Evolutionary conservation across 768 basidiomycete species (phyloP).

Genomic region (Daedalea quercina): DNA sequence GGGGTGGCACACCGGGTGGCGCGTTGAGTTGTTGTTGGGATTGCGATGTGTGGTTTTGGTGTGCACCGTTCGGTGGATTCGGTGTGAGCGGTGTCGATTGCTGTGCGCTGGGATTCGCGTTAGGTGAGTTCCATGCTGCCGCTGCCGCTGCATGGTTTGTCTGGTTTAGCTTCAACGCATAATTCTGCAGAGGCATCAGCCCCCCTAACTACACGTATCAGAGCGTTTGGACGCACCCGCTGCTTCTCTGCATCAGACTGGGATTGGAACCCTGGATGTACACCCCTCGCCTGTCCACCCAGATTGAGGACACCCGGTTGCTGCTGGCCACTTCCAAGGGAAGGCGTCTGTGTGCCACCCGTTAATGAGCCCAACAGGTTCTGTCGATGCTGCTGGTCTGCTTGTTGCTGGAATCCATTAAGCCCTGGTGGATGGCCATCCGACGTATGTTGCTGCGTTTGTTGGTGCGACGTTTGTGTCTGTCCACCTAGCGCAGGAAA

Average conservation of each 20-base stretch:
- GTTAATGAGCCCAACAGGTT: conserved; percentile 48
- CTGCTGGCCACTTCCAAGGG: conserved; percentile 34
- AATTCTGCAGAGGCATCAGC: conserved; percentile 14
- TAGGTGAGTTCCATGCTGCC: conserved; percentile 61
- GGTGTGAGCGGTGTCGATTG: conserved; percentile 16
- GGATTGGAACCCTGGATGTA: conserved; percentile 36
- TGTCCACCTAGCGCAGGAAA: conserved; percentile 82
- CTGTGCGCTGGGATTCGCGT: conserved; percentile 34
- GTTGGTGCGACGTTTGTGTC: conserved; percentile 34
- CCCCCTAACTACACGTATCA: background rate
- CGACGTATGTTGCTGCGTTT: conserved; percentile 25
- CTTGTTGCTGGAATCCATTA: conserved; percentile 51
- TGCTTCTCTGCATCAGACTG: conserved; percentile 62
- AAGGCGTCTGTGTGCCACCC: conserved; percentile 21
- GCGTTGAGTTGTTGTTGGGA: conserved; percentile 40
- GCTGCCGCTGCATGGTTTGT: conserved; percentile 17
- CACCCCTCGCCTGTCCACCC: conserved; percentile 28
- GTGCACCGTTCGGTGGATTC: conserved; percentile 41
- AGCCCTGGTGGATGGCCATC: conserved; percentile 67
- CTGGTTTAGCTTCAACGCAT: conserved; percentile 49
- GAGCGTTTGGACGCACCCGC: conserved; percentile 43
- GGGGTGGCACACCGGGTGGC: conserved; percentile 43
- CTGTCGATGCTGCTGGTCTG: conserved; percentile 47
- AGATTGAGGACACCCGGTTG: conserved; percentile 65
- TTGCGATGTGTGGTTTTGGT: conserved; percentile 26